Evolutionary conservation across 2,329 filamentous ascomycete genomes (phyloP), one percentile per base, ranked within the genome.

Genomic region (Cladosporium phlei): DNA sequence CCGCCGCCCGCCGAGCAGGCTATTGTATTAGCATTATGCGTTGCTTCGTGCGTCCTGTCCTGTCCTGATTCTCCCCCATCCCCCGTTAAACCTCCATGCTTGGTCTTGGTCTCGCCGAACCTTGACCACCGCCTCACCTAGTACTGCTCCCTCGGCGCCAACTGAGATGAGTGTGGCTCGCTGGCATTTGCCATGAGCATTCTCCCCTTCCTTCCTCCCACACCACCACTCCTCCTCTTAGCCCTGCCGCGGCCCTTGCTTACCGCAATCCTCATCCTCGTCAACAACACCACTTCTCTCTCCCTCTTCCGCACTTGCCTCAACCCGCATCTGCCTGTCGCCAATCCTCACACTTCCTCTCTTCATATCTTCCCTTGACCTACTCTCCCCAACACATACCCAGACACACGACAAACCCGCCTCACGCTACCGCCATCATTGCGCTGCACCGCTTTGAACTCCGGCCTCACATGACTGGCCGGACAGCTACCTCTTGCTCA

Each of bases 381-480:
- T 14, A n/a, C 33, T 16, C 22, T 33, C 40, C 12, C 20, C 22
- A 45, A 11, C 33, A 46, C 30, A 21, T n/a, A 21, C 38, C 19
- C 25, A 17, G 12, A 25, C 38, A 12, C 28, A 32, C 35, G 16
- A 21, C 35, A 32, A 19, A 19, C 17, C 17, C 30, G 6, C 27
- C 14, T 17, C 38, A 30, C 38, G 16, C n/a, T 19, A 33, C 27
- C 35, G 44, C 27, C 27, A 30, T n/a, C 34, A 27, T 33, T 32
- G 21, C 27, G 19, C 42, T 30, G 30, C 43, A 25, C 29, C 27
- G 33, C 21, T 17, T 17, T 21, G 27, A 17, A 24, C 10, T 20
- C 27, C 35, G 27, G 45, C 35, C 45, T 20, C 45, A 47, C 45
- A 47, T 47, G 38, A 43, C 44, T 28, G 27, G 39, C 46, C 38